These are phyloP conservation scores for Zelonia costaricensis DNA, from an alignment of 208 protist species.

Conservation along the genomic window DNA sequence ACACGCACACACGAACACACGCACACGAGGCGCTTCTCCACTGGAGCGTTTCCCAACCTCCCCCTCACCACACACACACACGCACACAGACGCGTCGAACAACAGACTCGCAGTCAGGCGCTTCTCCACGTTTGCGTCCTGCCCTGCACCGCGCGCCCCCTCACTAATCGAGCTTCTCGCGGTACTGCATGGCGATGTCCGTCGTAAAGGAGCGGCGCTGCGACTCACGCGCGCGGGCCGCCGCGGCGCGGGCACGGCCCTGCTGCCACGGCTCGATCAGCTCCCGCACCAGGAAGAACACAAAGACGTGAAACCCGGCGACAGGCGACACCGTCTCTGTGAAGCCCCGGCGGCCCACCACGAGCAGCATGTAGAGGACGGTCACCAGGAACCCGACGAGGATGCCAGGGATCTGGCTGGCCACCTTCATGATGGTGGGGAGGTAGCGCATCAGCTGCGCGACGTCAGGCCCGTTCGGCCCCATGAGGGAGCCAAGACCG, in stretches of 20 bases:
- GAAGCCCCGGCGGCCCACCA: constrained; percentile 43
- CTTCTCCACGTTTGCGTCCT: constrained; percentile 9
- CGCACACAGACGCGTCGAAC: not conserved
- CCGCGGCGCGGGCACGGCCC: constrained; percentile 18
- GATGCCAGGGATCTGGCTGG: constrained; percentile 40
- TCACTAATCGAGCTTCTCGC: constrained; percentile 64
- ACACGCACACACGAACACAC: constrained; percentile 4
- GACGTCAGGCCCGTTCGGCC: constrained; percentile 23
- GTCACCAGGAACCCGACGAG: constrained; percentile 58
- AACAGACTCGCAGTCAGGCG: not conserved
- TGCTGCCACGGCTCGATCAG: constrained; percentile 41
- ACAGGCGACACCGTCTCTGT: constrained; percentile 49
- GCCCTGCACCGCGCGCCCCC: too few relatives aligned
- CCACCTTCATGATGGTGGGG: constrained; percentile 44
- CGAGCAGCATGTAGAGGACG: constrained; percentile 39
- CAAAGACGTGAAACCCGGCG: constrained; percentile 67
- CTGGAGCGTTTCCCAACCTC: not conserved
- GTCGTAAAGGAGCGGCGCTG: constrained; percentile 40
- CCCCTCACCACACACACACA: too few relatives aligned
- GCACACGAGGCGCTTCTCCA: not conserved
- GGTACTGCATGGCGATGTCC: constrained; percentile 74
- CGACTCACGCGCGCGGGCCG: constrained; percentile 20
- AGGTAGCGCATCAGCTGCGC: constrained; percentile 52
- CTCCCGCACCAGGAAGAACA: constrained; percentile 55
- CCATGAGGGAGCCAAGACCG: constrained; percentile 20